These are phyloP conservation scores for Mitragyna speciosa DNA, from an alignment of 257 asterid genomes.

Conservation along the genomic window DNA sequence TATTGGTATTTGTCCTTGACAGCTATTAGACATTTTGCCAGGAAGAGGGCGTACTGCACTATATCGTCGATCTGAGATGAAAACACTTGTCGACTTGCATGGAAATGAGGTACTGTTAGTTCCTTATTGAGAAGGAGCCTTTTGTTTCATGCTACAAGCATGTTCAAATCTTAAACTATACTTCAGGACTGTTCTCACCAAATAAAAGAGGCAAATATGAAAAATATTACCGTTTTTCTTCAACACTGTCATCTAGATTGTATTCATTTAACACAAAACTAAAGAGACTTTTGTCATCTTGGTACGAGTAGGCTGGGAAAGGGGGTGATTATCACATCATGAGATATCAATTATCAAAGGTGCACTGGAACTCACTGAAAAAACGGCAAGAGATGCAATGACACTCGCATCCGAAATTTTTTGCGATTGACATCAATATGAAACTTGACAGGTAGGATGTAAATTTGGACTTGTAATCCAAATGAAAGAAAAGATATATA, in stretches of 20 bases:
- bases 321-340: constrained; percentile 69
- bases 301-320: constrained; percentile 57
- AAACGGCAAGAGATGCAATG: constrained; percentile 79
- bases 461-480: not conserved
- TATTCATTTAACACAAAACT: too few species aligned
- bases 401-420: constrained; percentile 56
- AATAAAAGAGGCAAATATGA: not conserved
- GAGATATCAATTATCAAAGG: constrained; percentile 77
- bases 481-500: not conserved
- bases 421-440: constrained; percentile 61
- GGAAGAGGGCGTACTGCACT: constrained; percentile 62
- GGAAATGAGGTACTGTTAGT: constrained; percentile 56
- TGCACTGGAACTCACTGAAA: constrained; percentile 68
- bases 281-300: not conserved
- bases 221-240: not conserved
- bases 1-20: not conserved
- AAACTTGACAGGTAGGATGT: constrained; percentile 60
- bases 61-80: constrained; percentile 72
- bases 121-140: not conserved
- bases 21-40: constrained; percentile 70
- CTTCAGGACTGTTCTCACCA: not conserved
- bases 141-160: not conserved
- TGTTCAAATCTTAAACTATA: not conserved
- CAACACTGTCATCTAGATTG: too few species aligned
- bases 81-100: constrained; percentile 69